Percentiles rank a stretch among this genome's conserved stretches.
These are phyloP conservation scores for Paramecium tetraurelia DNA, from an alignment of 73 alveolate genomes.

Conservation along the genomic window DNA sequence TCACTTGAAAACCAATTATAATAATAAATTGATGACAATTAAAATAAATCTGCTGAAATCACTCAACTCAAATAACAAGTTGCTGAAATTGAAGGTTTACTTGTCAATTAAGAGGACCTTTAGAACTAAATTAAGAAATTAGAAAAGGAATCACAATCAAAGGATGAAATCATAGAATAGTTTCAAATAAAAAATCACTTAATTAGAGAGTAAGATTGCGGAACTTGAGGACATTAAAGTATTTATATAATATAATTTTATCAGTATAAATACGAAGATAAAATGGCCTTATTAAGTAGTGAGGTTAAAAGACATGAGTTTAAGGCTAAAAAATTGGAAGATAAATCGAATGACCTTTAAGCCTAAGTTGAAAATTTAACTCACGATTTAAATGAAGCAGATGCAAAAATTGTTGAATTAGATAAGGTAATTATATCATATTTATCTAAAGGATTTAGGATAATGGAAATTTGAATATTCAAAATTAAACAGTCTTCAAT, in stretches of 20 bases:
- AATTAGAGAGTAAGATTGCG: background rate
- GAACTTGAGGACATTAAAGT: background rate
- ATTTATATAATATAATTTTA: background rate
- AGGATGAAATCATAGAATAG: background rate
- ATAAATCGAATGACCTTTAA: background rate
- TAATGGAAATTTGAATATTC: constrained; percentile 48
- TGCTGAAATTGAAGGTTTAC: background rate
- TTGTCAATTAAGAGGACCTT: background rate
- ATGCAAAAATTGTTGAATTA: background rate
- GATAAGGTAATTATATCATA: background rate
- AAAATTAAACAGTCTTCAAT: background rate
- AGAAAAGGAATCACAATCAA: background rate
- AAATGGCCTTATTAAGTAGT: constrained; percentile 5
- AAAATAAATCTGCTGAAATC: background rate
- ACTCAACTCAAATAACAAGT: background rate
- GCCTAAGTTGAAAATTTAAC: background rate
- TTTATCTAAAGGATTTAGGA: background rate
- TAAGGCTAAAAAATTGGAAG: background rate
- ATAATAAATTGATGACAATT: background rate
- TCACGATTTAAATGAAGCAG: background rate
- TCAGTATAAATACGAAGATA: constrained; percentile 28
- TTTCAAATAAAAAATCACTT: background rate
- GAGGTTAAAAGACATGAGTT: constrained; percentile 4
- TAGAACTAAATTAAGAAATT: background rate
- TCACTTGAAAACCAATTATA: background rate